A percentile compares a stretch with the other conserved stretches of the same genome.
These are phyloP conservation scores for Kodamaea neixiangensis DNA, from an alignment of 805 yeast genomes.

Conservation along the genomic window DNA sequence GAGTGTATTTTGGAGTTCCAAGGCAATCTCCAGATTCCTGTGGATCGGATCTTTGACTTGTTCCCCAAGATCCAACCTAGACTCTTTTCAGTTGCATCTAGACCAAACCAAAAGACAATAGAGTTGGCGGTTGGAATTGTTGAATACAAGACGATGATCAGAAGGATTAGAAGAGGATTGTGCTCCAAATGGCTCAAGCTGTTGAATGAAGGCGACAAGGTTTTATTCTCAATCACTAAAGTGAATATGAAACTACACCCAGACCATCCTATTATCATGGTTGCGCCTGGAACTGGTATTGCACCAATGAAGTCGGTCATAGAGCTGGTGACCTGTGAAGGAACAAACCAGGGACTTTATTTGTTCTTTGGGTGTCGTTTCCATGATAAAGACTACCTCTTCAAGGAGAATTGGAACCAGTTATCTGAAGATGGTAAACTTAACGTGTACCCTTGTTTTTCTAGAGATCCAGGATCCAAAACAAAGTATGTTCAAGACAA, in stretches of 20 bases:
- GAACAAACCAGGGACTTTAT: conserved; percentile 34
- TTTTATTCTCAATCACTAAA: conserved; percentile 54
- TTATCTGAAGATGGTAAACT: conserved; percentile 38
- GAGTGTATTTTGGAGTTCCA: conserved; percentile 85
- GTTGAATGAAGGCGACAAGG: conserved; percentile 47
- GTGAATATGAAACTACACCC: conserved; percentile 42
- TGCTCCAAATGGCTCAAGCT: conserved; percentile 75
- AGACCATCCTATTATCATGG: conserved; percentile 56
- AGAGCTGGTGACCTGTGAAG: conserved; percentile 31
- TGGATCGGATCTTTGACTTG: conserved; percentile 72
- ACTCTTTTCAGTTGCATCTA: conserved; percentile 80
- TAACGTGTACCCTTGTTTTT: conserved; percentile 42
- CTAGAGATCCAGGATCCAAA: conserved; percentile 46
- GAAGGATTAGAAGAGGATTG: conserved; percentile 74
- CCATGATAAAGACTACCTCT: conserved; percentile 66
- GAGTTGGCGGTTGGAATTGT: conserved; percentile 84
- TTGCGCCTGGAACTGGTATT: conserved; percentile 94
- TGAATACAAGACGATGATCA: conserved; percentile 78
- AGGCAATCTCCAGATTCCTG: conserved; percentile 68
- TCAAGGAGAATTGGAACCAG: conserved; percentile 53
- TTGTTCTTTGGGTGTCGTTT: conserved; percentile 78
- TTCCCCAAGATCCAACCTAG: conserved; percentile 82
- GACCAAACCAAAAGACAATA: conserved; percentile 40
- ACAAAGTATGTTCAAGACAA: conserved; percentile 74
- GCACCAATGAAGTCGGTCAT: conserved; percentile 88